Evolutionary conservation across 352 stramenopile genomes (phyloP).

Genomic region (Phytophthora pseudosyringae): DNA sequence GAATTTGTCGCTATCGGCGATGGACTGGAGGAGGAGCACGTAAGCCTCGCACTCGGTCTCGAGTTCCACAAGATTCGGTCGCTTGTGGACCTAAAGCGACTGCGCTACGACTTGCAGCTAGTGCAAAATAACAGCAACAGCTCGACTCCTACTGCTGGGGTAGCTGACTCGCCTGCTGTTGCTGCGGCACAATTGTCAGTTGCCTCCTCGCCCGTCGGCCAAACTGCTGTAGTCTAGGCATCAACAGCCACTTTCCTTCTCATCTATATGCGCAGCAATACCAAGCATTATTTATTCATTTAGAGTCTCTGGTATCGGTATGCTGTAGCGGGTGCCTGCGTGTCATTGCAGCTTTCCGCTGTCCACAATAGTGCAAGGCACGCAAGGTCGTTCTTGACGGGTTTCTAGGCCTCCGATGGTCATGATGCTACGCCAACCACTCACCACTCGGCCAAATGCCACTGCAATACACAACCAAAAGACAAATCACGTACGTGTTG

Average conservation of each 20-base stretch:
- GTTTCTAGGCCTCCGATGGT: conserved; percentile 64
- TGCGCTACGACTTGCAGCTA: conserved; percentile 69
- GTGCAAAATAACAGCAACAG: conserved; percentile 31
- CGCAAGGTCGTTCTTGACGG: conserved; percentile 53
- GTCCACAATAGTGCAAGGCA: conserved; percentile 72
- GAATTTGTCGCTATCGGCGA: conserved; percentile 84
- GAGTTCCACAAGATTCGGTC: conserved; percentile 79
- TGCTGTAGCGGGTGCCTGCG: not conserved
- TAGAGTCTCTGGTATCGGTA: not conserved
- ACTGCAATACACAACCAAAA: conserved; percentile 36
- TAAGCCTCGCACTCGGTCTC: conserved; percentile 69
- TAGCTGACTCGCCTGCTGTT: conserved; percentile 12
- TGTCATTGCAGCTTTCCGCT: conserved; percentile 56
- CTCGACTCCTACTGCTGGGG: conserved; percentile 5
- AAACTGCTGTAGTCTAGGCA: conserved; percentile 37
- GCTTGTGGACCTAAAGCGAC: conserved; percentile 63
- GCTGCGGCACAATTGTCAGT: conserved; percentile 22
- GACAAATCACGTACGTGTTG: conserved; percentile 1
- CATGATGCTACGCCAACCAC: conserved; percentile 62
- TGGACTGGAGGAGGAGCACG: conserved; percentile 79
- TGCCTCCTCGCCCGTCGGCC: conserved; percentile 28
- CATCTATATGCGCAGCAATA: conserved; percentile 14
- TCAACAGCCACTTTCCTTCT: not conserved
- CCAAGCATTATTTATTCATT: conserved; percentile 43
- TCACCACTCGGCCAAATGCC: conserved; percentile 76